Percentiles rank a stretch among this genome's conserved stretches.
Evolutionary conservation across 768 basidiomycete species (phyloP).

Genomic region (Mycena albidolilacea): DNA sequence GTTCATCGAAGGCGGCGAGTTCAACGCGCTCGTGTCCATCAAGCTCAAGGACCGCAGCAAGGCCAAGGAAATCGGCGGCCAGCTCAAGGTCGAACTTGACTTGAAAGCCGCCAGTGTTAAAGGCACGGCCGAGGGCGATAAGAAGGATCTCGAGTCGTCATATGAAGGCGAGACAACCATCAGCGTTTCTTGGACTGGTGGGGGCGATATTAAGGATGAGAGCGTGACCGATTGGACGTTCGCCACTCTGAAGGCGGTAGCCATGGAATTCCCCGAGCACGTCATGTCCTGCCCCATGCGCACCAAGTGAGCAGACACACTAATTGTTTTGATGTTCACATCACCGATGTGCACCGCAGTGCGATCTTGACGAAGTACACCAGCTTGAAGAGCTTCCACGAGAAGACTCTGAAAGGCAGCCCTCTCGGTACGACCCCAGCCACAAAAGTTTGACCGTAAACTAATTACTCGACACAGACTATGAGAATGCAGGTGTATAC

Average conservation of each 20-base stretch:
- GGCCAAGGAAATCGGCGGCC: neutral
- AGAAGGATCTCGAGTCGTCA: neutral
- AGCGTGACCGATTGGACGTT: constrained; percentile 19
- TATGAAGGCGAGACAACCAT: constrained; percentile 27
- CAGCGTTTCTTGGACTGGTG: constrained; percentile 18
- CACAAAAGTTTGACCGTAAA: neutral
- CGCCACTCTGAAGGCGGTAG: constrained; percentile 16
- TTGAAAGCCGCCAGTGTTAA: neutral
- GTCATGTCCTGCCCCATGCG: constrained; percentile 25
- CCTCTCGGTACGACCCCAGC: constrained; percentile 6
- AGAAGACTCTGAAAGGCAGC: constrained; percentile 7
- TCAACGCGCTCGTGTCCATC: constrained; percentile 29
- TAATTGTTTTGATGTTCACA: neutral
- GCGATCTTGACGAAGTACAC: constrained; percentile 31
- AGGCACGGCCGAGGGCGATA: neutral
- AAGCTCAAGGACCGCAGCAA: constrained; percentile 24
- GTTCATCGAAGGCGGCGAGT: constrained; percentile 26
- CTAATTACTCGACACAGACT: constrained; percentile 18
- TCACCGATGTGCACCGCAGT: constrained; percentile 1
- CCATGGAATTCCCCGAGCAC: constrained; percentile 22
- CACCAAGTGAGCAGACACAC: constrained; percentile 2
- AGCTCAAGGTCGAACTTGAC: neutral
- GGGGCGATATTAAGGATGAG: constrained; percentile 20
- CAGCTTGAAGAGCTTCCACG: constrained; percentile 24
- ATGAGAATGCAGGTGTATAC: constrained; percentile 23